A percentile compares a stretch with the other conserved stretches of the same genome.
Conservation (phyloP, 257 asterid species). For the Linderniella brevidens region DNA sequence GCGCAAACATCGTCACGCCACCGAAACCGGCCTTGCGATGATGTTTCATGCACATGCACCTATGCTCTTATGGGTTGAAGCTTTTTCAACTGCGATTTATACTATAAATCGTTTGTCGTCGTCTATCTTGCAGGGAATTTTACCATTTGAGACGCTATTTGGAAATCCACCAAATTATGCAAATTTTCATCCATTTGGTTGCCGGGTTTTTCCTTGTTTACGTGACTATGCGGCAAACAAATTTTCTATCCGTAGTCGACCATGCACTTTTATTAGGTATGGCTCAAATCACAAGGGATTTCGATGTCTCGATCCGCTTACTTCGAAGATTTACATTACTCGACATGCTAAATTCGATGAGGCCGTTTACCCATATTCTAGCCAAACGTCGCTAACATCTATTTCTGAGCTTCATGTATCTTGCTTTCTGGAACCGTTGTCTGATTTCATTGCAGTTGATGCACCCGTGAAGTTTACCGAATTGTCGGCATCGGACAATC, state of each 20-base stretch:
- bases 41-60: neutral
- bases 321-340: neutral
- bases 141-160: neutral
- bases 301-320: no score
- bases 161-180: neutral
- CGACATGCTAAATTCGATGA: neutral
- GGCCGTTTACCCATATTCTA: neutral
- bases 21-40: neutral
- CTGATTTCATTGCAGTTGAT: neutral
- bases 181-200: conserved; percentile 2
- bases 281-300: no score
- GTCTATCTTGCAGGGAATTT: neutral
- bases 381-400: neutral
- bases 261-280: no score
- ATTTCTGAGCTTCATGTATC: neutral
- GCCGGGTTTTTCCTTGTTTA: neutral
- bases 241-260: neutral
- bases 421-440: neutral
- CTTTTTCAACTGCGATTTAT: neutral
- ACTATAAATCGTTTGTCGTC: neutral
- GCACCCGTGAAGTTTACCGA: neutral
- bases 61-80: neutral
- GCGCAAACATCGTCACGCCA: neutral
- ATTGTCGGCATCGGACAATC: neutral
- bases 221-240: neutral